These are phyloP conservation scores for Nitzschia inconspicua DNA, from an alignment of 108 stramenopile genomes.

Conservation along the genomic window DNA sequence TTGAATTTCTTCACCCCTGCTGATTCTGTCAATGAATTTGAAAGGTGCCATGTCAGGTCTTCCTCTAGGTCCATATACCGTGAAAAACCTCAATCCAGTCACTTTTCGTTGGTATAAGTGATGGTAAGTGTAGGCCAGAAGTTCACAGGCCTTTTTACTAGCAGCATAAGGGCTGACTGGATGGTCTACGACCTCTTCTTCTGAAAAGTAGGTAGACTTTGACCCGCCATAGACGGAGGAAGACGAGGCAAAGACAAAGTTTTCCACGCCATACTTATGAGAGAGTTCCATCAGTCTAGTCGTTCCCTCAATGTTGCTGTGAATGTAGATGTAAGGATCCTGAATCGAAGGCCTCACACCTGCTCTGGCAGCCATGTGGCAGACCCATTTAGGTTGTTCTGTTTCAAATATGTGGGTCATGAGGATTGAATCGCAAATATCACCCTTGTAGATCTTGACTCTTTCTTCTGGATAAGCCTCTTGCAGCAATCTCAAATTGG, in stretches of 20 bases:
- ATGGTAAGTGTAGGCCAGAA: conserved; percentile 89
- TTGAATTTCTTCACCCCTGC: conserved; percentile 88
- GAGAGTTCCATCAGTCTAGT: conserved; percentile 80
- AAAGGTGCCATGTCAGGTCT: conserved; percentile 99
- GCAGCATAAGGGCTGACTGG: conserved; percentile 72
- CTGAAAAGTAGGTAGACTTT: conserved; percentile 78
- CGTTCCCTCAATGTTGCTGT: conserved; percentile 87
- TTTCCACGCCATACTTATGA: conserved; percentile 58
- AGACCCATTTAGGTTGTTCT: conserved; percentile 70
- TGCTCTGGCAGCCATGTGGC: conserved; percentile 91
- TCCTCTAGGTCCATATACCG: conserved; percentile 97
- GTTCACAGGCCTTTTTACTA: conserved; percentile 87
- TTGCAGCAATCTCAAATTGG: conserved; percentile 71
- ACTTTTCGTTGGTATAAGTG: conserved; percentile 84
- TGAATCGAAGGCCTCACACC: conserved; percentile 91
- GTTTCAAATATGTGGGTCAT: conserved; percentile 65
- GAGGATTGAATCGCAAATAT: conserved; percentile 87
- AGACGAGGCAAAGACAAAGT: conserved; percentile 90
- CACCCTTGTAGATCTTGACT: conserved; percentile 74
- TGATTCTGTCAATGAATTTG: conserved; percentile 96
- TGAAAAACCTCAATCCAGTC: conserved; percentile 92
- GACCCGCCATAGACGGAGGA: conserved; percentile 91
- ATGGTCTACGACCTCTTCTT: conserved; percentile 86
- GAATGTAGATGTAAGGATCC: conserved; percentile 92
- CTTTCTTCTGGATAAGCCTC: conserved; percentile 41